Base-by-base conservation (phyloP, 768 basidiomycete genomes). In the Leccinum disarticulatum region DNA sequence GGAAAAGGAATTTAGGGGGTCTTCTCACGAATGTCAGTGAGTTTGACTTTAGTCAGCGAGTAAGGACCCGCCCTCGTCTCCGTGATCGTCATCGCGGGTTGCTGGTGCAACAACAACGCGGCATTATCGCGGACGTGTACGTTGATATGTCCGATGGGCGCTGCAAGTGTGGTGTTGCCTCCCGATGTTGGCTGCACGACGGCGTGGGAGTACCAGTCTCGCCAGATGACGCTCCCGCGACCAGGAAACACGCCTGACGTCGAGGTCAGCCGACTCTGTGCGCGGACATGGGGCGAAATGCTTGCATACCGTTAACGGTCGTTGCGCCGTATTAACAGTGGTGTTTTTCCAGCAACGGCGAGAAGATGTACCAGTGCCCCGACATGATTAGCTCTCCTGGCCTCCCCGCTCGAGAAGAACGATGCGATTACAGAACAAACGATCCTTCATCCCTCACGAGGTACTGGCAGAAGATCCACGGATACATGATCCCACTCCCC, bases 141-240 rank as follows among this genome's bases (percentile, higher is more conserved):
- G 62, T 86, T 86, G 70, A 91, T 90, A 66, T 88, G 85, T 6
- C 85, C 79, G 9, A 91, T 80, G 4, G 88, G 88, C 1, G 87
- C 86, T 22, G 76, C 65, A 41, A 90, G 77, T 13, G 81, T 83
- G 4, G 77, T 80, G 50, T 75, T 73, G 22, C 68, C 70, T 25
- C 79, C 78, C 4, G 70, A 43, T 4, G 73, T 68, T 8, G 77
- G 70, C 30, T 85, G 73, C 17, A 85, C 79, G 41, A 77, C 76
- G 14, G 81, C 79, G 64, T 87, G 86, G 0, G 84, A 87, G 68
- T 83, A 87, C 85, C 85, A 88, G 69, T 88, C 87, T 36, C 87
- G 80, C 87, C 86, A 90, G 59, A 78, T 76, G 14, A 82, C 80
- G 17, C 69, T 63, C 17, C 83, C 82, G 55, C 80, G 74, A 4